Conservation (phyloP, 148 eudicot species). For the Rhododendron kiyosumense region DNA sequence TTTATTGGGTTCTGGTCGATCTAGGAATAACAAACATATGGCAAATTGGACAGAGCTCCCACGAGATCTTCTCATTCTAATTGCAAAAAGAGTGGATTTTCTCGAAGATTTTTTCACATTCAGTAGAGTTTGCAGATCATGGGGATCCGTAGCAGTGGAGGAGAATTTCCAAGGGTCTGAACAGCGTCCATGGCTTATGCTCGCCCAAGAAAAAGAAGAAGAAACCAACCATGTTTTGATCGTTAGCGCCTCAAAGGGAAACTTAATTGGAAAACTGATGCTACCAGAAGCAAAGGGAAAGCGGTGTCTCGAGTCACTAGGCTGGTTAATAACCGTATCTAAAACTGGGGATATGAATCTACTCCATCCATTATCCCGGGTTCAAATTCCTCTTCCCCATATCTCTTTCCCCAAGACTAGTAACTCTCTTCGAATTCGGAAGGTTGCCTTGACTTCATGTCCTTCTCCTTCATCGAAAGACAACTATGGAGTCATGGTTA, state of each 20-base stretch:
- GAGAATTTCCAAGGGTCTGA: too few species aligned
- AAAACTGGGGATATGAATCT: neutral
- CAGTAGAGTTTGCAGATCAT: too few species aligned
- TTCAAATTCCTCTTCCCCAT: too few species aligned
- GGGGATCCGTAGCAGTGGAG: neutral
- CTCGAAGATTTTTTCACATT: neutral
- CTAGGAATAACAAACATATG: too few species aligned
- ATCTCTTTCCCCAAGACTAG: too few species aligned
- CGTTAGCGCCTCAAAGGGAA: neutral
- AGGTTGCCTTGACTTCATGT: too few species aligned
- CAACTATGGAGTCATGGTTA: too few species aligned
- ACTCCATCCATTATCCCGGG: neutral
- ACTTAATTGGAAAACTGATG: neutral
- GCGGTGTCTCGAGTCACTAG: neutral
- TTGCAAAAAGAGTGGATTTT: neutral
- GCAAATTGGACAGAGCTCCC: neutral
- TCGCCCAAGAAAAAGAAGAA: neutral
- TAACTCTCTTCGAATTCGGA: too few species aligned
- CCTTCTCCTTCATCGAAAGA: too few species aligned
- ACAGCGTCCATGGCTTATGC: neutral
- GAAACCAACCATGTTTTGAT: too few species aligned
- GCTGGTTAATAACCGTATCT: neutral
- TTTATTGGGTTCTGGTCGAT: too few species aligned
- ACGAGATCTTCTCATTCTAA: neutral
- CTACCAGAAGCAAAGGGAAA: slow-evolving; percentile 2